These are phyloP conservation scores for Gossypium raimondii DNA, from an alignment of 345 rosid species.

Conservation along the genomic window DNA sequence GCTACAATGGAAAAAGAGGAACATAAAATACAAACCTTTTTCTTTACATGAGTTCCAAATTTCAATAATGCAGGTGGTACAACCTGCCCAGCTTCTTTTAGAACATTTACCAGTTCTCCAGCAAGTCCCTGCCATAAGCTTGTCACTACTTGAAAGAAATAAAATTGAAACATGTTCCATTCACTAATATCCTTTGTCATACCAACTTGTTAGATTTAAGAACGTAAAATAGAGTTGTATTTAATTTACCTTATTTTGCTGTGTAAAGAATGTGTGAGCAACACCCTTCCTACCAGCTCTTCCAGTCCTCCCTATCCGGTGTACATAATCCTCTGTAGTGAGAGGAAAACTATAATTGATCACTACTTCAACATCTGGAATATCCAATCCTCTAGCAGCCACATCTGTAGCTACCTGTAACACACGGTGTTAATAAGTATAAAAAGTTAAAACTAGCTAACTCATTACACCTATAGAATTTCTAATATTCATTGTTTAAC, in stretches of 20 bases:
- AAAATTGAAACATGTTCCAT: background rate
- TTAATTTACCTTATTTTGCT: slow-evolving; percentile 63
- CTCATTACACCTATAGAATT: slow-evolving; percentile 14
- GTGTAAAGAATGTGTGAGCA: slow-evolving; percentile 91
- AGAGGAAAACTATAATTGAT: slow-evolving; percentile 93
- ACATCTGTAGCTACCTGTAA: slow-evolving; percentile 93
- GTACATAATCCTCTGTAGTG: slow-evolving; percentile 91
- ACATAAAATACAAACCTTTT: slow-evolving; percentile 47
- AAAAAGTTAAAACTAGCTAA: background rate
- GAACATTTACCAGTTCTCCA: slow-evolving; percentile 94
- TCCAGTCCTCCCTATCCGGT: slow-evolving; percentile 93
- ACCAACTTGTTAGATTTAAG: background rate
- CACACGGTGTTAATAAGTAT: slow-evolving; percentile 6
- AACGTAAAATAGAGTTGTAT: background rate
- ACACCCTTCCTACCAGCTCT: slow-evolving; percentile 98
- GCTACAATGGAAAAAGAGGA: background rate
- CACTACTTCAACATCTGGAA: slow-evolving; percentile 94
- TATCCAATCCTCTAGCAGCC: slow-evolving; percentile 93
- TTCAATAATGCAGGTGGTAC: slow-evolving; percentile 80
- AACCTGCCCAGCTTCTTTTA: slow-evolving; percentile 80
- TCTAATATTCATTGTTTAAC: background rate
- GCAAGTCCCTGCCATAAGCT: slow-evolving; percentile 62
- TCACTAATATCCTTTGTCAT: background rate
- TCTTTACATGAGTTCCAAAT: slow-evolving; percentile 94
- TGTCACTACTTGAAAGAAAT: background rate